phyloP scores from a whole-genome alignment of 2,329 filamentous ascomycete genomes.

The Nemania sp. region DNA sequence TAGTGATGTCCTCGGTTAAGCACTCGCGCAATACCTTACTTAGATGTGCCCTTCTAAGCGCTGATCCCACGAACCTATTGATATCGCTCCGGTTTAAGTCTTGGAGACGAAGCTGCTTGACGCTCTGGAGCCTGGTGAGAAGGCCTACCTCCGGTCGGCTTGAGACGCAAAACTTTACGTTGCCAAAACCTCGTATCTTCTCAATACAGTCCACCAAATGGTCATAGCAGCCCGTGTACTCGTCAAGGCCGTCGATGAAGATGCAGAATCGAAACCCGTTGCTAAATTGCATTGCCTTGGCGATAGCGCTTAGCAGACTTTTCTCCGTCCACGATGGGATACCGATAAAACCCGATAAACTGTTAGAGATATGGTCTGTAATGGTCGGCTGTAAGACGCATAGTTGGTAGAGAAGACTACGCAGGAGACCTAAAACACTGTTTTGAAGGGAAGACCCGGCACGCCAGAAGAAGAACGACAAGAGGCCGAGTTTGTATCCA shows the following conservation, averaged over 20 bases:
- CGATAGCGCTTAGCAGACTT: neutral
- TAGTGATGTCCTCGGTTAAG: neutral
- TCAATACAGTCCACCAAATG: constrained; percentile 9
- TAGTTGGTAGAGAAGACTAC: constrained; percentile 31
- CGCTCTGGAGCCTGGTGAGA: neutral
- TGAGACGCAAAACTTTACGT: constrained; percentile 28
- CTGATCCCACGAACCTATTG: constrained; percentile 1
- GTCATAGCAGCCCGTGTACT: constrained; percentile 17
- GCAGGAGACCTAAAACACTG: constrained; percentile 31
- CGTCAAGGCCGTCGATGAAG: constrained; percentile 35
- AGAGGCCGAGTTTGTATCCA: constrained; percentile 6
- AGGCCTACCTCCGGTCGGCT: constrained; percentile 24
- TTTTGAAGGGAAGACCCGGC: constrained; percentile 31
- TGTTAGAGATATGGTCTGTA: neutral
- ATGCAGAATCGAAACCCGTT: constrained; percentile 21
- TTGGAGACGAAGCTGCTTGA: constrained; percentile 26
- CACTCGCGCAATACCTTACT: neutral
- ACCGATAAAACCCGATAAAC: neutral
- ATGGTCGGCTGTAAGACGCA: constrained; percentile 3
- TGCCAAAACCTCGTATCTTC: neutral
- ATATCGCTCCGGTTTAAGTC: constrained; percentile 28
- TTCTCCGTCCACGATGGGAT: constrained; percentile 27
- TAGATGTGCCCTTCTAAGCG: neutral
- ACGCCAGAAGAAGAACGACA: constrained; percentile 40
- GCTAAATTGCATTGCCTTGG: constrained; percentile 7